Base-by-base conservation (phyloP, 768 basidiomycete species). In the Leccinum rimulosum region DNA sequence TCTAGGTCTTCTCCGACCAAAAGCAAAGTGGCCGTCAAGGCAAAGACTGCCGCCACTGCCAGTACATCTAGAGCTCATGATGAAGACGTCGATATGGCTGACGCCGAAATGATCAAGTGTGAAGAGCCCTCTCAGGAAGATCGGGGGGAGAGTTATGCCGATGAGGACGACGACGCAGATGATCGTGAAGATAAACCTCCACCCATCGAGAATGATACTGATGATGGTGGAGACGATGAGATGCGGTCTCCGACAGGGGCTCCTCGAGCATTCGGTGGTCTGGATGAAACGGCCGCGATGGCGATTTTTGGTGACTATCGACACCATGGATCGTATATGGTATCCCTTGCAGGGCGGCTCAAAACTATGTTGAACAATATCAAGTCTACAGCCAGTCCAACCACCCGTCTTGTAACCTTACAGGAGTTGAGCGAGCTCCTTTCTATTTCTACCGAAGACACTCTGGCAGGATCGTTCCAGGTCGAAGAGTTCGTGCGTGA, bases 381-480 rank as follows among this genome's bases (percentile, higher is more conserved):
- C 84, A 90, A 91, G 74, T 70, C 84, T 25, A 86, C 87, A 30
- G 89, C 92, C 33, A 91, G 91, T 70, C 87, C 91, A 11, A 92
- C 89, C 0, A 90, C 87, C 43, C 88, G 95, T 51, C 84, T 98
- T 30, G 76, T 93, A 48, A 95, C 95, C 5, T 77, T 99, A 30
- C 95, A 98, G 70, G 96, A 99, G 68, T 82, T 97, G 54, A 94
- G 92, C 76, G 96, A 98, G 71, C 74, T 98, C 35, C 84, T 99
- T 57, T 91, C 92, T 61, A 95, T 98, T 76, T 93, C 93, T 74
- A 98, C 94, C 2, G 96, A 98, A 75, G 97, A 99, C 71, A 98
- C 95, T 7, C 79, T 99, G 50, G 91, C 93, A 9, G 94, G 94
- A 45, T 95, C 91, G n/a, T 96, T 99, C 77, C 91, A 90, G 63